Evolutionary conservation across 1,284 basidiomycete species (phyloP).

Genomic region (Earliella scabrosa): DNA sequence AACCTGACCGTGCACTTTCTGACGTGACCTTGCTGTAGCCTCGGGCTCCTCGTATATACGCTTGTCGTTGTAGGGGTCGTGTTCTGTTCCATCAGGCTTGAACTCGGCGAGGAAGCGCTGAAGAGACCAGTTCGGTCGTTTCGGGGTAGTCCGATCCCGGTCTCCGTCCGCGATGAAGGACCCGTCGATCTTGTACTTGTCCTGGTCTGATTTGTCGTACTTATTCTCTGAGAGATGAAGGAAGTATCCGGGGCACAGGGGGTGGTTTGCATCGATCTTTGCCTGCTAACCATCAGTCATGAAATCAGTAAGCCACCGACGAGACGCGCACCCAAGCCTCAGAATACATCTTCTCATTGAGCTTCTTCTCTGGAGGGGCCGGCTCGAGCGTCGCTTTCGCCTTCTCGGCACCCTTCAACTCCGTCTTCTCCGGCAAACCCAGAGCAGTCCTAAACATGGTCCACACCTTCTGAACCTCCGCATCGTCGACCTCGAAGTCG

Average conservation of each 20-base stretch:
- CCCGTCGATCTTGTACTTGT: neutral
- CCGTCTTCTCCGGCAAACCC: too few relatives aligned
- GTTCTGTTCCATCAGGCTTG: neutral
- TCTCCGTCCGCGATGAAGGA: neutral
- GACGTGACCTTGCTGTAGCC: neutral
- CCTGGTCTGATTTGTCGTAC: neutral
- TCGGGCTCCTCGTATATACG: neutral
- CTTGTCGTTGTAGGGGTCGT: slow-evolving; percentile 1
- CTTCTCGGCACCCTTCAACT: too few relatives aligned
- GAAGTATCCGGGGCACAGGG: neutral
- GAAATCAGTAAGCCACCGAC: too few relatives aligned
- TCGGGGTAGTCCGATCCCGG: neutral
- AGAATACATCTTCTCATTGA: too few relatives aligned
- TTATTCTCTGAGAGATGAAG: neutral
- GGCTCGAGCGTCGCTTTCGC: too few relatives aligned
- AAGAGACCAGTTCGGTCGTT: neutral
- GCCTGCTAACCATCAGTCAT: too few relatives aligned
- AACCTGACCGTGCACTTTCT: neutral
- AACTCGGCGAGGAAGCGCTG: neutral
- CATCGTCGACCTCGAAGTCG: too few relatives aligned
- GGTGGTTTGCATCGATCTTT: neutral
- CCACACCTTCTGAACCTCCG: too few relatives aligned
- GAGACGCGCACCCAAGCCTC: too few relatives aligned
- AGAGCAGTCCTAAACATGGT: too few relatives aligned
- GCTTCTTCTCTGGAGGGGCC: too few relatives aligned